Evolutionary conservation across 345 rosid species (phyloP).

Genomic region (Citrus sinensis): DVS_A1.0 CM039163.1:46688001-46688500

Average conservation of each 20-base stretch:
- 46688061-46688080: slow-evolving; percentile 37
- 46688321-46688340: slow-evolving; percentile 35
- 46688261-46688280: slow-evolving; percentile 34
- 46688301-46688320: slow-evolving; percentile 32
- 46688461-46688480: slow-evolving; percentile 76
- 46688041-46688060: slow-evolving; percentile 25
- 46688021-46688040: slow-evolving; percentile 27
- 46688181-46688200: slow-evolving; percentile 30
- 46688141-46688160: slow-evolving; percentile 26
- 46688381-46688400: slow-evolving; percentile 28
- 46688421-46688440: slow-evolving; percentile 34
- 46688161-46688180: slow-evolving; percentile 32
- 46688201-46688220: slow-evolving; percentile 31
- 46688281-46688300: slow-evolving; percentile 29
- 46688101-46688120: slow-evolving; percentile 53
- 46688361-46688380: slow-evolving; percentile 47
- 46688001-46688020: slow-evolving; percentile 23
- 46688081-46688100: slow-evolving; percentile 46
- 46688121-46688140: slow-evolving; percentile 30
- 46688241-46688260: slow-evolving; percentile 28
- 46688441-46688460: slow-evolving; percentile 61
- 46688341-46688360: slow-evolving; percentile 36
- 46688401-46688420: slow-evolving; percentile 30
- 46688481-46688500: slow-evolving; percentile 59
- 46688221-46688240: slow-evolving; percentile 31